Evolutionary conservation across 2,329 filamentous ascomycete genomes (phyloP), one percentile per base, ranked within the genome.

Genomic region (Pestalotiopsis sp.): DNA sequence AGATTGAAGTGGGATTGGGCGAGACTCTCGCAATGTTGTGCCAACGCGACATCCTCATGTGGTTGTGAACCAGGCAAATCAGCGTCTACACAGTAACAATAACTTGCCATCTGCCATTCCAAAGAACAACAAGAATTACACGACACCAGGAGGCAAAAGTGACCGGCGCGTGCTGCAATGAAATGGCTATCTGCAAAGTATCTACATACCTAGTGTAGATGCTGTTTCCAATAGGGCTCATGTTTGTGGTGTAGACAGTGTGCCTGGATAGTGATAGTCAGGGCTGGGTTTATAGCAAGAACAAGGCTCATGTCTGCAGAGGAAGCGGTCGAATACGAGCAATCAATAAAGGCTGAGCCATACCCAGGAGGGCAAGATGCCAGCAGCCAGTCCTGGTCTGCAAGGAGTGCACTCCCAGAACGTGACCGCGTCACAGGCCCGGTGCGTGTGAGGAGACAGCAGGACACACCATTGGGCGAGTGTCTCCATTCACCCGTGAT

Each of bases 401-500:
- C 12, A 45, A 45, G 39, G 45, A 52, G 20, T 59, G 57, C 23
- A 23, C 23, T 36, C 23, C 31, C 12, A 59, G 23, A 20, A 36
- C 36, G 59, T 62, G 31, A 62, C 59, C 14, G 59, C 59, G 59
- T 62, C 59, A 62, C 59, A 62, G 59, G 20, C 45, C 59, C 17
- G 17, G 12, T 39, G n/a, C n/a, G 59, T 11, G 36, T 11, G 36
- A 39, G 59, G 59, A 39, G 31, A 38, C 45, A 20, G 9, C 45
- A n/a, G 45, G 45, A 36, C 14, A 20, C 27, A 62, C 27, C 38
- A 62, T 62, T 62, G 59, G n/a, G 17, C 20, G 25, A 49, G n/a
- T 20, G 61, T 36, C 38, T 64, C 61, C 61, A 64, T 64, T 64
- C 39, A 52, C 61, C 61, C 61, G 41, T 52, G 12, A 23, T 45